Percentiles rank a stretch among this genome's conserved stretches.
phyloP scores from a whole-genome alignment of 2,329 filamentous ascomycete genomes.

The Escovopsis weberi region DNA sequence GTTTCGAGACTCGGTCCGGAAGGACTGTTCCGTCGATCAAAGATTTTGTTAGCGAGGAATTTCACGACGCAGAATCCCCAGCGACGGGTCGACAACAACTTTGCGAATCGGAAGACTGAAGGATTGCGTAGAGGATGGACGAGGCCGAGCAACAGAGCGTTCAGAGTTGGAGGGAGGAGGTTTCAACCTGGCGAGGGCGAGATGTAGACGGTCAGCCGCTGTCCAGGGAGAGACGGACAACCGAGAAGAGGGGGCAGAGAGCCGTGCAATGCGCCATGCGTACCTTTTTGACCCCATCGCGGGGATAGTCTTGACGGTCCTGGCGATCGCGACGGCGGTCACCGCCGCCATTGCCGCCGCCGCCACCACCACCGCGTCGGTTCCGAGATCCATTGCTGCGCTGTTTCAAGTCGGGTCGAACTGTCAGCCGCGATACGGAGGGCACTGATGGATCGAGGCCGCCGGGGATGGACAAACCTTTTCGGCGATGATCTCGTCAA shows the following conservation, averaged over 20 bases:
- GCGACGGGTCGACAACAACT: constrained; percentile 16
- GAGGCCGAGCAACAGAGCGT: constrained; percentile 13
- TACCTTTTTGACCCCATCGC: constrained; percentile 88
- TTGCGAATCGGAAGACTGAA: constrained; percentile 16
- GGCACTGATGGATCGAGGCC: background rate
- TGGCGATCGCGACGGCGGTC: constrained; percentile 19
- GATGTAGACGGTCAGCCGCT: constrained; percentile 7
- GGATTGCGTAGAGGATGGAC: constrained; percentile 15
- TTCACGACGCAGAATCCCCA: constrained; percentile 20
- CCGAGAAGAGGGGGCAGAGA: background rate
- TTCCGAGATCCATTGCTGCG: constrained; percentile 22
- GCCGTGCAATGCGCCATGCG: constrained; percentile 1
- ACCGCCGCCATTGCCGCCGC: constrained; percentile 51
- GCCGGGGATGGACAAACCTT: constrained; percentile 18
- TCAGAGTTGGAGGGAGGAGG: constrained; percentile 4
- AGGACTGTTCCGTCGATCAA: constrained; percentile 36
- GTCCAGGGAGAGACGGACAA: background rate
- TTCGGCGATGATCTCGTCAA: constrained; percentile 43
- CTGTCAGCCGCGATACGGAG: constrained; percentile 4
- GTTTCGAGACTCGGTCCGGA: constrained; percentile 48
- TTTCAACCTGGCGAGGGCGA: constrained; percentile 17
- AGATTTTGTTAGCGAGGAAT: constrained; percentile 13
- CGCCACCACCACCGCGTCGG: constrained; percentile 37
- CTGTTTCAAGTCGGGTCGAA: constrained; percentile 7
- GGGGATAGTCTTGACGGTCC: constrained; percentile 40